Conservation (phyloP, 2,329 filamentous ascomycete genomes). For the Paecilomyces variotii region DNA sequence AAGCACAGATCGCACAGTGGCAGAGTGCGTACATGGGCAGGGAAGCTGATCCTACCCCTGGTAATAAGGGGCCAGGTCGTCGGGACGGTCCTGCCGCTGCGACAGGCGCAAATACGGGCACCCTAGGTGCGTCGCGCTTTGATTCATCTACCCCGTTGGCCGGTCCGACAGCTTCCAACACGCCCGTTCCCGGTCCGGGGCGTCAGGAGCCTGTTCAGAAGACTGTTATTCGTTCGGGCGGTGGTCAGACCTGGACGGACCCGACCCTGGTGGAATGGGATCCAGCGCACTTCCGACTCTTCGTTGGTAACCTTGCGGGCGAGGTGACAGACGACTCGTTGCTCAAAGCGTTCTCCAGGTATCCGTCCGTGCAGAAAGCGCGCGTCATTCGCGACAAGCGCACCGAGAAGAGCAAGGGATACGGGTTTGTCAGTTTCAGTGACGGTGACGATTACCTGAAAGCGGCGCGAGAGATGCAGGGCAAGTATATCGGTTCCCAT, state of each 20-base stretch:
- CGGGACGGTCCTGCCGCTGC: slow-evolving; percentile 33
- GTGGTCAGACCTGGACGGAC: slow-evolving; percentile 90
- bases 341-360: slow-evolving; percentile 85
- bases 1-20: slow-evolving; percentile 90
- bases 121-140: slow-evolving; percentile 22
- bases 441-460: slow-evolving; percentile 95
- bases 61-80: slow-evolving; percentile 25
- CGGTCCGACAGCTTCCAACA: slow-evolving; percentile 21
- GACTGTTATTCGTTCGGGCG: slow-evolving; percentile 81
- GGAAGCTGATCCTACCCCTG: slow-evolving; percentile 40
- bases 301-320: slow-evolving; percentile 92
- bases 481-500: slow-evolving; percentile 98
- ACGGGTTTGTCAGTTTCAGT: slow-evolving; percentile 91
- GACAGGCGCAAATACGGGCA: slow-evolving; percentile 39
- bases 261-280: slow-evolving; percentile 89
- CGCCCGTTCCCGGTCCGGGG: slow-evolving; percentile 38
- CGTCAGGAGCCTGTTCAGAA: slow-evolving; percentile 51
- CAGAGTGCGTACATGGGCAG: slow-evolving; percentile 75
- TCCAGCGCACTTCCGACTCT: slow-evolving; percentile 84
- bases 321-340: slow-evolving; percentile 96
- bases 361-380: slow-evolving; percentile 82
- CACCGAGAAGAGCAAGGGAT: slow-evolving; percentile 92
- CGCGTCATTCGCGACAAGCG: slow-evolving; percentile 92
- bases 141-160: slow-evolving; percentile 16
- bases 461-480: slow-evolving; percentile 95